A percentile compares a stretch with the other conserved stretches of the same genome.
These are phyloP conservation scores for Boletus semigastroideus DNA, from an alignment of 1,284 basidiomycete genomes.

Conservation along the genomic window DNA sequence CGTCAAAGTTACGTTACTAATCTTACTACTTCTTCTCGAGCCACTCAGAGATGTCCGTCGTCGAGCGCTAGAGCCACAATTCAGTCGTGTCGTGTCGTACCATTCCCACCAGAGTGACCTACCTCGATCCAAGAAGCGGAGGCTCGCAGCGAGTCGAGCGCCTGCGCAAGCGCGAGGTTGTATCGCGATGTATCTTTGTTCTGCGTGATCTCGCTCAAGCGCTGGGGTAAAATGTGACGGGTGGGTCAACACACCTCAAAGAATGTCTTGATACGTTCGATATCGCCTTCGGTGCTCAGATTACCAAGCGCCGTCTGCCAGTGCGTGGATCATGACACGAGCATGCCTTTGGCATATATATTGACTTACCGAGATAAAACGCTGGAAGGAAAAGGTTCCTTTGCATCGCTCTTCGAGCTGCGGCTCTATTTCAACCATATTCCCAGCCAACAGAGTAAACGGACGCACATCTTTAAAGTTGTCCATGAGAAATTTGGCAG, in stretches of 20 bases:
- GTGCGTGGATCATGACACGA: neutral
- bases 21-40: slow-evolving; percentile 40
- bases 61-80: slow-evolving; percentile 45
- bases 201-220: slow-evolving; percentile 33
- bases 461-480: slow-evolving; percentile 62
- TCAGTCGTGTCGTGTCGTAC: neutral
- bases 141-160: slow-evolving; percentile 63
- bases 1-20: too few species aligned
- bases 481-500: slow-evolving; percentile 47
- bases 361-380: slow-evolving; percentile 48
- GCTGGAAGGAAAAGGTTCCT: slow-evolving; percentile 60
- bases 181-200: slow-evolving; percentile 66
- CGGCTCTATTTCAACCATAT: slow-evolving; percentile 19
- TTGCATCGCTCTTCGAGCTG: slow-evolving; percentile 73
- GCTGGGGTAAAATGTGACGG: neutral
- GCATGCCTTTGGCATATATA: neutral
- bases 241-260: slow-evolving; percentile 50
- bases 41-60: slow-evolving; percentile 60
- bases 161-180: slow-evolving; percentile 61
- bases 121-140: slow-evolving; percentile 62
- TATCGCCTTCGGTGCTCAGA: slow-evolving; percentile 71
- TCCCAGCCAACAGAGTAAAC: neutral
- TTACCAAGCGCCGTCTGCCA: slow-evolving; percentile 55
- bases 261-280: slow-evolving; percentile 63
- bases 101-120: slow-evolving; percentile 15